Base-by-base conservation (phyloP, 805 yeast genomes). In the Candida jianshihensis region DNA sequence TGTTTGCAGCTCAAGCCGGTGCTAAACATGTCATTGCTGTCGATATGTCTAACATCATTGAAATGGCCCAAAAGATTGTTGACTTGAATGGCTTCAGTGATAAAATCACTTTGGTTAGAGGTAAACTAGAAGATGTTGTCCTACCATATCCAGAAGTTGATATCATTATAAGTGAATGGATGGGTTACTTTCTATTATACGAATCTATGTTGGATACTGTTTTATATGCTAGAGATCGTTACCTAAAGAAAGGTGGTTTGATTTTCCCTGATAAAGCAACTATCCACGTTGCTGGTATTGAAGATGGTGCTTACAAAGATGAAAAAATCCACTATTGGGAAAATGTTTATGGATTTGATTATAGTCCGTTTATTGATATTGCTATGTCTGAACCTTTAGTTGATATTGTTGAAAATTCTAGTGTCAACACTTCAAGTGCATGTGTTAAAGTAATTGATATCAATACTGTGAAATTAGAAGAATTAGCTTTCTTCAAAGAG, bases 1-100 rank as follows among this genome's bases (percentile, higher is more conserved):
- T 92, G 96, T 92, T 92, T 70, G 97, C 97, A 14, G 96, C 90
- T 34, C 81, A 81, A 56, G 95, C 97, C n/a, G 99, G 98, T 47
- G 98, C 98, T 44, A 87, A 88, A 60, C 97, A 88, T 57, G 98
- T 92, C 36, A 82, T 88, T 60, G 95, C 95, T 33, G 97, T 92
- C 37, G 99, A 92, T 63, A 88, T 89, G 89, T 87, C 96, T 18
- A 84, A 84, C 58, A 92, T 92, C 59, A 92, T 94, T 50, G 94
- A 81, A 45, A 88, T 87, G 88, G 99, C 98, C n/a, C 76, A 75
- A 54, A 77, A 89, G 58, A 86, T 92, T 44, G 83, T 86, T 28
- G 76, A 75, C 21, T 64, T 84, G 44, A 92, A 92, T 56, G 97
- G 96, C 3, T 76, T 83, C 42, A 67, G 73, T 33, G 94, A 86